phyloP scores from a whole-genome alignment of 495 filamentous ascomycete species.

The Annulohypoxylon stygium region DNA sequence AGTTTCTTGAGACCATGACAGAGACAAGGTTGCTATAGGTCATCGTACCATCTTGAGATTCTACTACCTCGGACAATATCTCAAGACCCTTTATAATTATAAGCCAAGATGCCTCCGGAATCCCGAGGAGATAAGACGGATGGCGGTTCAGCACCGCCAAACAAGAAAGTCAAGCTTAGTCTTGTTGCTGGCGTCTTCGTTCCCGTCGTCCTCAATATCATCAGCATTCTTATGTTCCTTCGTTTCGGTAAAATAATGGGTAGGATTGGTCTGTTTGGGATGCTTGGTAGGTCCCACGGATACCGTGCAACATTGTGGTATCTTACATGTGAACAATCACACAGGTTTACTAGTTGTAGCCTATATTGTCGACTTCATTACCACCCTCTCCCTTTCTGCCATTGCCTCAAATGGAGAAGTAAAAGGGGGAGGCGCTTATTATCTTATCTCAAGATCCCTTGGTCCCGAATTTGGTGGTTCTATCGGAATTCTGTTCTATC shows the following conservation, averaged over 20 bases:
- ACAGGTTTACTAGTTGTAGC: slow-evolving; percentile 77
- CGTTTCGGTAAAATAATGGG: slow-evolving; percentile 85
- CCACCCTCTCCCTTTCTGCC: slow-evolving; percentile 86
- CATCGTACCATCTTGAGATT: neutral
- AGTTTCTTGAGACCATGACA: neutral
- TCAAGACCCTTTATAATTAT: neutral
- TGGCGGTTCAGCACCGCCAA: slow-evolving; percentile 23
- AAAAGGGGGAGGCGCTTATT: slow-evolving; percentile 89
- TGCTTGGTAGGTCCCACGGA: slow-evolving; percentile 70
- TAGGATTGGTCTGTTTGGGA: slow-evolving; percentile 82
- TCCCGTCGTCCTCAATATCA: slow-evolving; percentile 87
- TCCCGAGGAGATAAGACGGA: slow-evolving; percentile 37
- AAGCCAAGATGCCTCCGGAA: slow-evolving; percentile 44
- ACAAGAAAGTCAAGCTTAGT: slow-evolving; percentile 71
- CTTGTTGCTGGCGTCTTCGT: slow-evolving; percentile 86
- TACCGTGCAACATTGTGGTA: slow-evolving; percentile 4
- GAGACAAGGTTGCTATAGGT: neutral
- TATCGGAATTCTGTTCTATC: slow-evolving; percentile 89
- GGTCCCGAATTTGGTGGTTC: slow-evolving; percentile 93
- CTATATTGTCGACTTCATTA: slow-evolving; percentile 83
- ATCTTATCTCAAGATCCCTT: slow-evolving; percentile 86
- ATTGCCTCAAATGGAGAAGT: slow-evolving; percentile 93
- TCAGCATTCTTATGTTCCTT: slow-evolving; percentile 94
- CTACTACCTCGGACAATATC: neutral
- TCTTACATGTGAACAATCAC: slow-evolving; percentile 30